phyloP scores from a whole-genome alignment of 2,329 filamentous ascomycete species.

The Alternaria alternata region DNA sequence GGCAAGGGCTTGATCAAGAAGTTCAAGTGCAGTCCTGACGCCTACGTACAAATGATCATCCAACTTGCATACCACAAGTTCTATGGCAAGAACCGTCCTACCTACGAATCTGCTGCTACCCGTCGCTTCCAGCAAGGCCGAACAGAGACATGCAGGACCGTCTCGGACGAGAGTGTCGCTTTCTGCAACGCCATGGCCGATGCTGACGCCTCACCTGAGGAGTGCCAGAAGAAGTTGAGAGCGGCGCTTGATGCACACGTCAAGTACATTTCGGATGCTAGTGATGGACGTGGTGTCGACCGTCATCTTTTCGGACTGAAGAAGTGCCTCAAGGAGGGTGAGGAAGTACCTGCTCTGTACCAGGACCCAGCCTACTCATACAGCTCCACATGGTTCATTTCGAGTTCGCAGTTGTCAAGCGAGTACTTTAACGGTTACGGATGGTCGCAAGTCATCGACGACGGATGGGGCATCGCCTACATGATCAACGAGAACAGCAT shows the following conservation, averaged over 20 bases:
- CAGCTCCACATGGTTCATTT: conserved; percentile 88
- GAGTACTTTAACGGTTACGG: conserved; percentile 99
- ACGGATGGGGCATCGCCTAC: conserved; percentile 96
- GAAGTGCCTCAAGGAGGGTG: conserved; percentile 81
- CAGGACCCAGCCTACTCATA: conserved; percentile 86
- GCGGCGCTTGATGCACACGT: conserved; percentile 82
- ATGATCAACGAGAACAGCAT: conserved; percentile 99
- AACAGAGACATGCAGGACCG: conserved; percentile 92
- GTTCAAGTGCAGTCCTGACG: conserved; percentile 97
- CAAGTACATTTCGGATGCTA: conserved; percentile 89
- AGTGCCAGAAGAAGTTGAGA: conserved; percentile 78
- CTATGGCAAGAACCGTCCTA: conserved; percentile 97
- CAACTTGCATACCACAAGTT: conserved; percentile 99
- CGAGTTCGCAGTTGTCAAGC: conserved; percentile 86
- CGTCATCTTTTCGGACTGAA: conserved; percentile 97
- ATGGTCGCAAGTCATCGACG: conserved; percentile 97
- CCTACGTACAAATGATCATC: conserved; percentile 98
- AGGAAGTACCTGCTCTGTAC: conserved; percentile 84
- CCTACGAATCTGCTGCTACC: conserved; percentile 95
- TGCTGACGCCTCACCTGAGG: conserved; percentile 66
- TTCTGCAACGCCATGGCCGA: conserved; percentile 91
- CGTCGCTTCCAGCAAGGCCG: conserved; percentile 95
- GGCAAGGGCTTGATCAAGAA: conserved; percentile 99
- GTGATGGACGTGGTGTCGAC: conserved; percentile 92
- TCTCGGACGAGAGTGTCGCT: conserved; percentile 88